Evolutionary conservation across 2,329 filamentous ascomycete species (phyloP), one percentile per base, ranked within the genome.

Genomic region (Calonectria montana): DNA sequence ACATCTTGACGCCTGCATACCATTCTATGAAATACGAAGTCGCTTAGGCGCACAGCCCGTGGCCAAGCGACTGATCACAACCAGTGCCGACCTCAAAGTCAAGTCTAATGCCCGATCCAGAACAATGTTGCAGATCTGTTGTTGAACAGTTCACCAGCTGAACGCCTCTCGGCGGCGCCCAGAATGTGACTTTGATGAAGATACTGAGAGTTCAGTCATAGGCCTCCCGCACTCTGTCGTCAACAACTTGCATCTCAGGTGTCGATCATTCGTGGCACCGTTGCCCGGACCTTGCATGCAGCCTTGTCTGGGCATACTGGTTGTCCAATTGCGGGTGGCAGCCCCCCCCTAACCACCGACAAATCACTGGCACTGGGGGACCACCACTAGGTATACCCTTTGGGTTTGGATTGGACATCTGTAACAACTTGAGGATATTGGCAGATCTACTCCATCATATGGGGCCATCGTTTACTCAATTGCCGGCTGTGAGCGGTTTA

Each of bases 281-380:
- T 72, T 43, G 65, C 71, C 73, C 75, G 76, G 76, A 78, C 76
- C 76, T 78, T 78, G 76, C 76, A 78, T 76, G 66, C 74, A 59
- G 71, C 64, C 64, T 61, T 71, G 75, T 62, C 61, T 59, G 53
- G 53, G 53, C 31, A 59, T 35, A 16, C 35, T 59, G 9, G 71
- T 41, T 70, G 69, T 77, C 75, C 73, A 59, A 59, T 59, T 59
- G 53, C 53, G 53, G 53, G 15, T 21, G 39, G 53, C 53, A n/a
- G n/a, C n/a, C n/a, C n/a, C n/a, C n/a, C 21, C 53, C 53, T 31
- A 59, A 39, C 48, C 25, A n/a, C 41, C n/a, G 45, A 10, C 45
- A 39, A 27, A 57, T 23, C 16, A 39, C 23, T 59, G 53, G 31
- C 4, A 35, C 39, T 59, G 21, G 53, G 53, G 23, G 53, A 21